phyloP scores from a whole-genome alignment of 1,284 basidiomycete species.

The Pseudozyma flocculosa region DNA sequence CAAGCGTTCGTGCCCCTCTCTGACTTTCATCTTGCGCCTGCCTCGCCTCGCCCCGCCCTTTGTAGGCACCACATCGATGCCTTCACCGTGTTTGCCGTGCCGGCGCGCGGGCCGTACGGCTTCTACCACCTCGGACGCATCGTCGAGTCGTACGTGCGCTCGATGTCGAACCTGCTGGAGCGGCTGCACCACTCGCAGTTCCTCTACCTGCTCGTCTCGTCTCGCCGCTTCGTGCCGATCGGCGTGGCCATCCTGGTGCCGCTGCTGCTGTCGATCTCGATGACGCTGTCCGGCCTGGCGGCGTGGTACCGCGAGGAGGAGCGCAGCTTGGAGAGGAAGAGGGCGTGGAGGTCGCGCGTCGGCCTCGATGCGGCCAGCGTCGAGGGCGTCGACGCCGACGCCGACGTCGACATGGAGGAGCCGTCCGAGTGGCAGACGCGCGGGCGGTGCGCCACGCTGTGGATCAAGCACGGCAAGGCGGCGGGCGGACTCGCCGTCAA shows the following conservation, averaged over 20 bases:
- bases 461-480: no score
- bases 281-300: constrained; percentile 43
- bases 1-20: no score
- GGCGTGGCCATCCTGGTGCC: constrained; percentile 43
- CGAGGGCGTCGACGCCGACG: no score
- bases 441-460: no score
- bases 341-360: no score
- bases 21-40: no score
- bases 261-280: constrained; percentile 39
- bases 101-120: constrained; percentile 87
- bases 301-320: constrained; percentile 8
- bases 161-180: constrained; percentile 56
- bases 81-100: constrained; percentile 82
- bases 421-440: no score
- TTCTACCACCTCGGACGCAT: constrained; percentile 80
- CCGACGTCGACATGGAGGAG: no score
- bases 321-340: no score
- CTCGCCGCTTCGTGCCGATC: constrained; percentile 46
- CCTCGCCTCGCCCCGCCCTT: no score
- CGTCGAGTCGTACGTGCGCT: constrained; percentile 41
- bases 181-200: constrained; percentile 57
- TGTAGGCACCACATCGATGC: constrained; percentile 88
- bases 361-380: no score
- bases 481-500: no score
- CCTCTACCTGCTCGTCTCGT: constrained; percentile 50